phyloP scores from a whole-genome alignment of 768 basidiomycete species.

The Lepiota subincarnata region DNA sequence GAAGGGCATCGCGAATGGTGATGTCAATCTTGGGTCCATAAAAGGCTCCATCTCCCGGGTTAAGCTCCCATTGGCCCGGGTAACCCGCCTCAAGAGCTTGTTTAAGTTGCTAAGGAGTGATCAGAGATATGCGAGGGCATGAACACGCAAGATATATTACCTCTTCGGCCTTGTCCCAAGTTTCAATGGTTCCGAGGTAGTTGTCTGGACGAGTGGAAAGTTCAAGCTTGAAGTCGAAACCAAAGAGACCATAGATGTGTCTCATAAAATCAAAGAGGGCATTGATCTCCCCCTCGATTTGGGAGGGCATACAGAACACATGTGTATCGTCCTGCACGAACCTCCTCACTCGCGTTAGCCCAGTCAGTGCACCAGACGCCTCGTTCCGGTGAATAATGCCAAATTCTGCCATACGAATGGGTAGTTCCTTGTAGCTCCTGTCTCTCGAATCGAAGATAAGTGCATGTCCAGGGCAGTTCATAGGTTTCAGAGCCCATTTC shows the following conservation, averaged over 20 bases:
- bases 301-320: constrained; percentile 94
- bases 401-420: constrained; percentile 97
- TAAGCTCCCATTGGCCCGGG: constrained; percentile 86
- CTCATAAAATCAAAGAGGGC: constrained; percentile 94
- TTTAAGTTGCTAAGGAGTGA: constrained; percentile 63
- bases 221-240: constrained; percentile 91
- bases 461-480: constrained; percentile 99
- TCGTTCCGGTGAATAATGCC: constrained; percentile 97
- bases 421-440: constrained; percentile 91
- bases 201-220: constrained; percentile 96
- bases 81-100: constrained; percentile 81
- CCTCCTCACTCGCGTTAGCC: constrained; percentile 87
- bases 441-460: constrained; percentile 93
- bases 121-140: constrained; percentile 2
- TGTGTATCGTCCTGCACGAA: constrained; percentile 99
- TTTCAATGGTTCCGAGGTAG: constrained; percentile 81
- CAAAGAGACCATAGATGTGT: constrained; percentile 89
- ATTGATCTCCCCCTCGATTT: constrained; percentile 84
- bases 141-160: constrained; percentile 31
- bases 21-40: constrained; percentile 99
- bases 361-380: constrained; percentile 90
- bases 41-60: constrained; percentile 97
- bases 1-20: constrained; percentile 88
- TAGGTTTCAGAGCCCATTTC: constrained; percentile 93
- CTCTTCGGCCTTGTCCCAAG: constrained; percentile 86